A percentile compares a stretch with the other conserved stretches of the same genome.
Evolutionary conservation across 176 grass and related monocot species (phyloP).

Genomic region (Ensete glaucum): DNA sequence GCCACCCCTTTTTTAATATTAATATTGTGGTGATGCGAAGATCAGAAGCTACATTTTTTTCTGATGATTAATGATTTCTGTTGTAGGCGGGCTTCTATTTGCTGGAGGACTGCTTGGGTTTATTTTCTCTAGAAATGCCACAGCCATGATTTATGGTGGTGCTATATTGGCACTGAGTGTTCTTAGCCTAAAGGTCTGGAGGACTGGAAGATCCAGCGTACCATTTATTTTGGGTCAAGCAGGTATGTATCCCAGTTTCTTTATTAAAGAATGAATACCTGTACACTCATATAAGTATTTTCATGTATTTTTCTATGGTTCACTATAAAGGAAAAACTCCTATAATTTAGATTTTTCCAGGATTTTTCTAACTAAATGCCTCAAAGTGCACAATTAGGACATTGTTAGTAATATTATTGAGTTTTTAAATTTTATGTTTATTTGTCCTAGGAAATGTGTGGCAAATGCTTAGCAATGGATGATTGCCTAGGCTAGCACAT

Average conservation of each 20-base stretch:
- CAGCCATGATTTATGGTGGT: constrained; percentile 67
- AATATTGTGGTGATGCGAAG: no score
- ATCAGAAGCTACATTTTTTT: no score
- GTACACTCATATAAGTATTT: not conserved
- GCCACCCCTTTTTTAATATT: no score
- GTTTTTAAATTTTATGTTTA: no score
- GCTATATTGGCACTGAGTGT: constrained; percentile 56
- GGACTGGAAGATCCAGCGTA: constrained; percentile 65
- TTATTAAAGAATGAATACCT: not conserved
- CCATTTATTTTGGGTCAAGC: constrained; percentile 83
- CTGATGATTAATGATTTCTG: constrained; percentile 16
- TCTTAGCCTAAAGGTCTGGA: constrained; percentile 86
- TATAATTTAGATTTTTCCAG: no score
- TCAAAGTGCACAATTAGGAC: no score
- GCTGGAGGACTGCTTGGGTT: constrained; percentile 67
- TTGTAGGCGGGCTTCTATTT: constrained; percentile 63
- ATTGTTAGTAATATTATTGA: no score
- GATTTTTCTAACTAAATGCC: no score
- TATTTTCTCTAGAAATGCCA: constrained; percentile 63
- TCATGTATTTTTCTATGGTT: not conserved
- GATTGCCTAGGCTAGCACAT: no score
- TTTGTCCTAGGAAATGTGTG: no score
- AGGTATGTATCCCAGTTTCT: constrained; percentile 36
- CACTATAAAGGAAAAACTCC: not conserved
- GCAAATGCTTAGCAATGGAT: no score